Percentiles rank a stretch among this genome's conserved stretches.
These are phyloP conservation scores for Musa balbisiana DNA, from an alignment of 202 grass and related monocot genomes.

Conservation along the genomic window DNA sequence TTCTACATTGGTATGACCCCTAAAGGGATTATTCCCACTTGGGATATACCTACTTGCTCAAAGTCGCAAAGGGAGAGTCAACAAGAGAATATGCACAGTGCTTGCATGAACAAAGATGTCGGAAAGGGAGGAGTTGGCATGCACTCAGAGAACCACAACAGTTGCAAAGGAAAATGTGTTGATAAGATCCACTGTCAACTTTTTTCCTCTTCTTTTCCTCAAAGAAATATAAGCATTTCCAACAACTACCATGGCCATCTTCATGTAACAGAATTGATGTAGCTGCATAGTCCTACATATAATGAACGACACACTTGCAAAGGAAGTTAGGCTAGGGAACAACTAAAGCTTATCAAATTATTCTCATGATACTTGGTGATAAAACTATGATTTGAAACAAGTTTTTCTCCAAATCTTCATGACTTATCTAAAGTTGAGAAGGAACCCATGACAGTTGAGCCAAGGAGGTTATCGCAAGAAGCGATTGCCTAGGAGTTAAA, in stretches of 20 bases:
- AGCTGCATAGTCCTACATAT: neutral
- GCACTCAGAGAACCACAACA: neutral
- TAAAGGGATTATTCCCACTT: too few species aligned
- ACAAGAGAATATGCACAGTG: neutral
- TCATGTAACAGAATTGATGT: neutral
- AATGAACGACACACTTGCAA: too few species aligned
- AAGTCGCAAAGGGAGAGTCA: neutral
- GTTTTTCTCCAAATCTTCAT: too few species aligned
- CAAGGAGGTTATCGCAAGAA: too few species aligned
- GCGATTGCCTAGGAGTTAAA: too few species aligned
- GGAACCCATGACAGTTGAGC: too few species aligned
- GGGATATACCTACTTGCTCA: neutral
- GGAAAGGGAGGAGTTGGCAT: constrained; percentile 7
- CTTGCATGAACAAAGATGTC: constrained; percentile 4
- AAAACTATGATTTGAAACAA: too few species aligned
- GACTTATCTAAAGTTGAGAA: too few species aligned
- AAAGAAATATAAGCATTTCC: neutral
- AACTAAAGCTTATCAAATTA: too few species aligned
- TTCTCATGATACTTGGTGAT: too few species aligned
- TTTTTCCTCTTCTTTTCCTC: neutral
- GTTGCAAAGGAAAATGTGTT: neutral
- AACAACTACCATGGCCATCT: neutral
- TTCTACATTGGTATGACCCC: too few species aligned
- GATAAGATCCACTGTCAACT: neutral
- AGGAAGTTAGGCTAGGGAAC: too few species aligned